Evolutionary conservation across 371 early-diverging fungal genomes (phyloP).

Genomic region (Mortierella sp.): DNA sequence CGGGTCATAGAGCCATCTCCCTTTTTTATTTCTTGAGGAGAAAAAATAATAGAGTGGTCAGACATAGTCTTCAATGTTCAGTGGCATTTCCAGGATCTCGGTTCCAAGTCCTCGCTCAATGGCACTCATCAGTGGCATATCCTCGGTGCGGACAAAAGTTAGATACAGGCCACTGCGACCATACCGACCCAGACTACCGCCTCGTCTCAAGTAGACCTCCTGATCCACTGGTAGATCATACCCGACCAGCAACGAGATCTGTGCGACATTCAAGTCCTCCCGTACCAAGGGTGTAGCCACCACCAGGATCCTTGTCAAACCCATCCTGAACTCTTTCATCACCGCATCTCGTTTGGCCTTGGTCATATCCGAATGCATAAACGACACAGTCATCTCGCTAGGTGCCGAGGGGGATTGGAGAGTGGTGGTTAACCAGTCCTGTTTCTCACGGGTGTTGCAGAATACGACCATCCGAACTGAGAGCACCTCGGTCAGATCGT

Average conservation of each 20-base stretch:
- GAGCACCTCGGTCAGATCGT: constrained; percentile 95
- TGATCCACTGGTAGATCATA: constrained; percentile 93
- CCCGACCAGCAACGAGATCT: constrained; percentile 93
- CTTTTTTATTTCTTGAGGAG: background rate
- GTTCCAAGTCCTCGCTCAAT: background rate
- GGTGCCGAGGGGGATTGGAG: constrained; percentile 69
- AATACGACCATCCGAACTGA: constrained; percentile 99
- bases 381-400: constrained; percentile 93
- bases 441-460: constrained; percentile 98
- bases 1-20: background rate
- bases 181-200: background rate
- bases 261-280: constrained; percentile 94
- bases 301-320: constrained; percentile 83
- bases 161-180: background rate
- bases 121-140: background rate
- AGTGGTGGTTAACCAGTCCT: constrained; percentile 95
- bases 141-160: background rate
- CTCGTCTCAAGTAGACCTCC: constrained; percentile 77
- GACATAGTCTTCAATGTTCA: background rate
- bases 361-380: constrained; percentile 98
- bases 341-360: constrained; percentile 88
- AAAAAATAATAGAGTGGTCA: background rate
- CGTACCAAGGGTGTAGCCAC: constrained; percentile 95
- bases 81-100: background rate
- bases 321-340: constrained; percentile 72